These are phyloP conservation scores for Fusarium avenaceum DNA, from an alignment of 2,329 filamentous ascomycete genomes.

Conservation along the genomic window DNA sequence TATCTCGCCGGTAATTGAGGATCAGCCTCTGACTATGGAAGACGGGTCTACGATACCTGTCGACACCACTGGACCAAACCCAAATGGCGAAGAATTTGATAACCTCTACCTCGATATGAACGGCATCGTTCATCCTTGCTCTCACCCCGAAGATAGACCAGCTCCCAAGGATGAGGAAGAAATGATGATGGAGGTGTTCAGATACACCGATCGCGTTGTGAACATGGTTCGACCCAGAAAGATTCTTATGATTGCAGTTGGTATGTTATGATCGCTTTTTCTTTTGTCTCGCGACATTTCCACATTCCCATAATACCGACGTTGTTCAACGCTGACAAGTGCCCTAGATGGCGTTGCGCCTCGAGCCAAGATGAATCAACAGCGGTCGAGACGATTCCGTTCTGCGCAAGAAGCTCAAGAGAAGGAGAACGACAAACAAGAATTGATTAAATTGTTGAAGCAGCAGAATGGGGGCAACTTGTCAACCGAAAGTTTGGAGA, in stretches of 20 bases:
- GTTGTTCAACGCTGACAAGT: conserved; percentile 46
- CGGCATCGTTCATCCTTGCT: conserved; percentile 98
- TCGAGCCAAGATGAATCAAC: conserved; percentile 99
- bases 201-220: conserved; percentile 97
- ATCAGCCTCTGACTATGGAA: conserved; percentile 80
- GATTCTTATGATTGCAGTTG: conserved; percentile 96
- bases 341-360: conserved; percentile 89
- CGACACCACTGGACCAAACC: conserved; percentile 86
- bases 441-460: conserved; percentile 86
- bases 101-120: conserved; percentile 99
- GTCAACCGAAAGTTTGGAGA: conserved; percentile 72
- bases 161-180: conserved; percentile 95
- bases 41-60: conserved; percentile 88
- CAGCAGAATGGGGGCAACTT: conserved; percentile 78
- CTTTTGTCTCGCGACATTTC: not conserved
- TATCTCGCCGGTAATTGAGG: conserved; percentile 90
- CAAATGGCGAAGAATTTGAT: conserved; percentile 97
- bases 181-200: conserved; percentile 99
- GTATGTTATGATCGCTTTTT: conserved; percentile 62
- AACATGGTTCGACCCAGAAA: conserved; percentile 99
- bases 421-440: conserved; percentile 90
- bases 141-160: conserved; percentile 93
- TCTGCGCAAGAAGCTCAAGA: conserved; percentile 94
- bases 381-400: conserved; percentile 94
- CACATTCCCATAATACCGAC: not conserved